phyloP scores from a whole-genome alignment of 2,329 filamentous ascomycete species.

The Colletotrichum scovillei region DNA sequence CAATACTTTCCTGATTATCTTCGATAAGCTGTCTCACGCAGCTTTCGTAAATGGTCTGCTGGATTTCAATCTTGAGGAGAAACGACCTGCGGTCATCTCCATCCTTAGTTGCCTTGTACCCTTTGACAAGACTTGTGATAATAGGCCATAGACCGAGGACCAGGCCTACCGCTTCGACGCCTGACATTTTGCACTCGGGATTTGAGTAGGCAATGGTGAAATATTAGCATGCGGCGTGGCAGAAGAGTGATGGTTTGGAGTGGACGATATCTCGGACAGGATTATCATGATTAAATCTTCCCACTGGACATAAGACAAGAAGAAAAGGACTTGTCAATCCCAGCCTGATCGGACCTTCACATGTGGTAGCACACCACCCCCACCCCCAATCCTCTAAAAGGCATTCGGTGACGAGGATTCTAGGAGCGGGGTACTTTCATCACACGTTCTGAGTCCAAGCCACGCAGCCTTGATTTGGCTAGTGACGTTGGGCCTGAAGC shows the following conservation, averaged over 20 bases:
- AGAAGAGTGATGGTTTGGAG: no score
- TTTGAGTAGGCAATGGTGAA: neutral
- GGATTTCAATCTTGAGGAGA: neutral
- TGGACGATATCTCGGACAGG: no score
- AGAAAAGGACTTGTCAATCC: neutral
- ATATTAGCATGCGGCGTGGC: no score
- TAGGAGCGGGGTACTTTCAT: neutral
- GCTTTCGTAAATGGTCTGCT: neutral
- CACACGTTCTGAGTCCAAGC: neutral
- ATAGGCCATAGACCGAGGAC: constrained; percentile 18
- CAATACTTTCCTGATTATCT: neutral
- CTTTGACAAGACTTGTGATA: neutral
- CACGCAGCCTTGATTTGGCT: neutral
- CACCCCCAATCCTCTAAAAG: neutral
- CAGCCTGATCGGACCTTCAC: neutral
- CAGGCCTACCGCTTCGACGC: constrained; percentile 9
- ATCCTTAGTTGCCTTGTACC: neutral
- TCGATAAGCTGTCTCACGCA: neutral
- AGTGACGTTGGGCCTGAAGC: neutral
- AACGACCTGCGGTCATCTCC: neutral
- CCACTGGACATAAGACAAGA: neutral
- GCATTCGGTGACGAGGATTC: neutral
- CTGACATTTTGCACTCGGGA: constrained; percentile 1
- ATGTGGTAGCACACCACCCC: neutral
- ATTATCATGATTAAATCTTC: neutral